Conservation (phyloP, 768 basidiomycete species). For the Leucosporidium yakuticum region DNA sequence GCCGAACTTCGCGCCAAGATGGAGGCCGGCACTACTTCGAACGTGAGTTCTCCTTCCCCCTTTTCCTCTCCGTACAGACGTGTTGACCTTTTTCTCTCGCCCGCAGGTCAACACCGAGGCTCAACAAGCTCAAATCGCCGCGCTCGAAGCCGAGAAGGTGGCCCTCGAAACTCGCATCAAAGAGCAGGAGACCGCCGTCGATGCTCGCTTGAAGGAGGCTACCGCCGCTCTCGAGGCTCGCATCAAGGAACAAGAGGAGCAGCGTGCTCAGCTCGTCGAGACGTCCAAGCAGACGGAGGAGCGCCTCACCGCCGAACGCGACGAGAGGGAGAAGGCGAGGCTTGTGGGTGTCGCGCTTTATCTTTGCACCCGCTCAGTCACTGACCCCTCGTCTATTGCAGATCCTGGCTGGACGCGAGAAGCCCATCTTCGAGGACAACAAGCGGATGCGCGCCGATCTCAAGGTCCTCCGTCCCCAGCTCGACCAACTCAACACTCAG, state of each 20-base stretch:
- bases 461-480: slow-evolving; percentile 7
- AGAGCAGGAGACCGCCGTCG: neutral
- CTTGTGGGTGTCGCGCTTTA: neutral
- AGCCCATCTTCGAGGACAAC: slow-evolving; percentile 28
- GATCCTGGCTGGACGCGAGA: slow-evolving; percentile 23
- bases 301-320: slow-evolving; percentile 8
- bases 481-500: neutral
- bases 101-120: slow-evolving; percentile 25
- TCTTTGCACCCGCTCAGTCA: neutral
- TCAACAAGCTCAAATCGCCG: slow-evolving; percentile 22
- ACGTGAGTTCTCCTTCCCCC: neutral
- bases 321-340: slow-evolving; percentile 1
- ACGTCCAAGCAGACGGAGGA: slow-evolving; percentile 1
- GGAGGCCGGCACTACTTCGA: neutral
- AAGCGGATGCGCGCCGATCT: slow-evolving; percentile 24
- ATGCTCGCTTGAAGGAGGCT: neutral
- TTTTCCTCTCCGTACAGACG: neutral
- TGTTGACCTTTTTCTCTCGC: neutral
- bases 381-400: neutral
- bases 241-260: slow-evolving; percentile 10
- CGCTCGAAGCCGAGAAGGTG: slow-evolving; percentile 16
- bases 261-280: slow-evolving; percentile 6
- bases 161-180: slow-evolving; percentile 3
- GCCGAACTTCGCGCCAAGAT: slow-evolving; percentile 37
- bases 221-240: neutral